phyloP scores from a whole-genome alignment of 2,329 filamentous ascomycete species.

The Fusarium udum region DNA sequence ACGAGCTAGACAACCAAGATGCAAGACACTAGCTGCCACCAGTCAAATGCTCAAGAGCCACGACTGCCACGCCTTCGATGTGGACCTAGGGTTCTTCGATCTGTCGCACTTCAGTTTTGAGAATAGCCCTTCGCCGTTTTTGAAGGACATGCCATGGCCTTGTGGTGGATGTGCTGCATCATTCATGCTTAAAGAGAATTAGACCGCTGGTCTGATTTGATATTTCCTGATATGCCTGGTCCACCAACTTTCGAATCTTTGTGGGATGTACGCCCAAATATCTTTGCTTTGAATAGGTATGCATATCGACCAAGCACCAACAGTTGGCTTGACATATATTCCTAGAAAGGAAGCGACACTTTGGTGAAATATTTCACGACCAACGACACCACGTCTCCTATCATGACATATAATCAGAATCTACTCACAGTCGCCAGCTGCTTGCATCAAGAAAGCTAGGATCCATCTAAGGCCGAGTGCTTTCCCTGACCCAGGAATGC shows the following conservation, averaged over 20 bases:
- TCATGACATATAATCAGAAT: neutral
- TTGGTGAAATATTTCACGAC: neutral
- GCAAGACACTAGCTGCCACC: slow-evolving; percentile 29
- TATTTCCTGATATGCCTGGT: slow-evolving; percentile 9
- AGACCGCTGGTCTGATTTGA: slow-evolving; percentile 6
- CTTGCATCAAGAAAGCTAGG: neutral
- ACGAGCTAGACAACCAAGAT: slow-evolving; percentile 17
- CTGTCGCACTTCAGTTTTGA: slow-evolving; percentile 27
- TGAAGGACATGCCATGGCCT: slow-evolving; percentile 30
- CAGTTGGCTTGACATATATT: neutral
- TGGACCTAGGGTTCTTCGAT: slow-evolving; percentile 30
- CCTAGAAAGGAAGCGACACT: neutral
- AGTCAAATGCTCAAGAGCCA: slow-evolving; percentile 15
- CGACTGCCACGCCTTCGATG: slow-evolving; percentile 6
- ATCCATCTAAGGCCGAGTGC: slow-evolving; percentile 7
- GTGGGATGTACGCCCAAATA: neutral
- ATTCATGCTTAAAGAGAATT: slow-evolving; percentile 14
- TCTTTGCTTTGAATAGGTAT: neutral
- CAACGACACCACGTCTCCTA: neutral
- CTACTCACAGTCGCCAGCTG: neutral
- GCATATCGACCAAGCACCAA: neutral
- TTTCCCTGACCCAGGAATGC: slow-evolving; percentile 34
- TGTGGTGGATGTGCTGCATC: slow-evolving; percentile 24
- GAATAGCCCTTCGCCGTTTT: slow-evolving; percentile 26
- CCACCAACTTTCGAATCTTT: slow-evolving; percentile 1